Evolutionary conservation across 257 asterid genomes (phyloP), one percentile per base, ranked within the genome.

Genomic region (Anisodus acutangulus): DNA sequence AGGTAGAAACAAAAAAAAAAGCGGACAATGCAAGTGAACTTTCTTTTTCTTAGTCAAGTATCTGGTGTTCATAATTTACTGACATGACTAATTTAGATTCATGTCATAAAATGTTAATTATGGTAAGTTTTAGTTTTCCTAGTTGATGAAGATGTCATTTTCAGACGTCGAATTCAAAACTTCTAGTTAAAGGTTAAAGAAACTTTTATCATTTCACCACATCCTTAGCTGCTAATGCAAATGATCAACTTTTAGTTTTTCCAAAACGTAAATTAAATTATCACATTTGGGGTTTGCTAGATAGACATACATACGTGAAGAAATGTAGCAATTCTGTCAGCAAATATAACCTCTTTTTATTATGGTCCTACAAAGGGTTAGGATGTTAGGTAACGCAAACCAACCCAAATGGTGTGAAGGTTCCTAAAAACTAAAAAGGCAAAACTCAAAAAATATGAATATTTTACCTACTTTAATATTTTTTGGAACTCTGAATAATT

Each of bases 401-500:
- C 88, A 91, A 84, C 87, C 84, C 86, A 89, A 90, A 86, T 45
- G 83, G 81, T 83, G 92, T 89, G 93, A 85, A 88, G 88, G 86
- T 88, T 91, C 93, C 26, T 22, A 22, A 22, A 22, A 22, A 22
- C 93, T 71, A 81, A 90, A 93, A 91, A 87, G 89, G 64, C 79
- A 80, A 85, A 60, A 49, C 26, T 43, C 9, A 72, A 88, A 83
- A 58, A 53, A 85, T 88, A 87, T 83, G 81, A 64, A 89, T 88
- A 81, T 55, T 76, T 68, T 37, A 16, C 53, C 83, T 87, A 90
- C 82, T 70, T 90, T 86, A 41, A 80, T 89, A 45, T 22, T 66
- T 84, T 91, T 93, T 88, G 94, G 88, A 88, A 89, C 90, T 91
- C 91, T 89, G 84, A 70, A 87, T 94, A 70, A 86, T 94, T 89